These are phyloP conservation scores for Leptographium flavum DNA, from an alignment of 2,329 filamentous ascomycete genomes.

Conservation along the genomic window DNA sequence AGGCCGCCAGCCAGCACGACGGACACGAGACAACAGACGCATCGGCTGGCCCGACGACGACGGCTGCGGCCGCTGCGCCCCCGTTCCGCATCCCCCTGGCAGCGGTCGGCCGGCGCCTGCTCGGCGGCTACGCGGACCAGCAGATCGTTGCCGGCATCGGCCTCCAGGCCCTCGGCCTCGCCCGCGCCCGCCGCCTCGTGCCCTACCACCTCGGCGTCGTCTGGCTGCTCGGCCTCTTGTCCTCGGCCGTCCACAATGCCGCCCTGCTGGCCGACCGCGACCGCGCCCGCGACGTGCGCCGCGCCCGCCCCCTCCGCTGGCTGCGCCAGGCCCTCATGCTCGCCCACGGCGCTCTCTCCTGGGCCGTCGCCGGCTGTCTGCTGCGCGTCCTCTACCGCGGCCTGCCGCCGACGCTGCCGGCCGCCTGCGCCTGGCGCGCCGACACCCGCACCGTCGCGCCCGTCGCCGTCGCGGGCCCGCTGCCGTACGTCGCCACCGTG, in stretches of 20 bases:
- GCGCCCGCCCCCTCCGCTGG: conserved; percentile 54
- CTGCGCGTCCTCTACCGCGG: conserved; percentile 38
- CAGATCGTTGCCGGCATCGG: conserved; percentile 56
- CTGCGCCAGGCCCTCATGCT: conserved; percentile 52
- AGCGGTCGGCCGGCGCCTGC: conserved; percentile 44
- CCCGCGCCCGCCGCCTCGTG: conserved; percentile 41
- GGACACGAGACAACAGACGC: too few relatives aligned
- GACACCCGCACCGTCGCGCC: conserved; percentile 4
- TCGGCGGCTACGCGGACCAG: conserved; percentile 52
- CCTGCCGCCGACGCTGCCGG: conserved; percentile 35
- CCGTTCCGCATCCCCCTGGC: background rate
- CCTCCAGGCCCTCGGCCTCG: conserved; percentile 50
- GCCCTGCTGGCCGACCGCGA: conserved; percentile 36
- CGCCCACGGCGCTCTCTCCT: conserved; percentile 44
- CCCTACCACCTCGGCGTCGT: conserved; percentile 60
- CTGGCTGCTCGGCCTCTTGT: conserved; percentile 52
- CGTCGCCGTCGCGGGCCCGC: conserved; percentile 17
- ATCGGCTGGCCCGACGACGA: conserved; percentile 11
- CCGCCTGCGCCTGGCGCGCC: conserved; percentile 43
- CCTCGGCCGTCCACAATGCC: conserved; percentile 51
- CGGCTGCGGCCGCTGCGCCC: conserved; percentile 16
- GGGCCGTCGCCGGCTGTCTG: conserved; percentile 40
- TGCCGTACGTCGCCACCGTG: conserved; percentile 46
- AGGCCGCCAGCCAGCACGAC: conserved; percentile 4
- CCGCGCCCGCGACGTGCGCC: conserved; percentile 49